Conservation (phyloP, 352 stramenopile species). For the Phytophthora rubi region DNA sequence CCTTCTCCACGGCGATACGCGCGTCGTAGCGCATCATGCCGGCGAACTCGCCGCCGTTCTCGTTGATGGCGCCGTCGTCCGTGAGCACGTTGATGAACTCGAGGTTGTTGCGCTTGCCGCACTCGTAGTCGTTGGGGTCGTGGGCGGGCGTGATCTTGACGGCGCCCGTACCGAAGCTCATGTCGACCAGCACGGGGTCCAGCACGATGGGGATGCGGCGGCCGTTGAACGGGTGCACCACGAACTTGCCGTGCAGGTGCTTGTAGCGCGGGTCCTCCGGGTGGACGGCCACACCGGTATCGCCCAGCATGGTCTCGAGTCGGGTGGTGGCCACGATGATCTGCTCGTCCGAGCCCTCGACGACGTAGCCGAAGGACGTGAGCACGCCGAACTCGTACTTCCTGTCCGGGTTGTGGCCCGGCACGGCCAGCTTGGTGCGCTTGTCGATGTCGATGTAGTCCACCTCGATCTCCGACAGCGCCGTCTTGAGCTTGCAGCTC, state of each 20-base stretch:
- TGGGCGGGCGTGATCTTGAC: conserved; percentile 99
- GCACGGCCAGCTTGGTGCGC: conserved; percentile 95
- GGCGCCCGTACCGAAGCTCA: conserved; percentile 97
- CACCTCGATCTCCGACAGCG: conserved; percentile 97
- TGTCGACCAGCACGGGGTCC: conserved; percentile 97
- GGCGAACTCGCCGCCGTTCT: conserved; percentile 88
- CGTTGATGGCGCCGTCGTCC: conserved; percentile 97
- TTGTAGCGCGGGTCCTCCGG: conserved; percentile 98
- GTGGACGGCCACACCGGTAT: conserved; percentile 98
- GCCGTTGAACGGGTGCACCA: conserved; percentile 98
- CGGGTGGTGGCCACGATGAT: conserved; percentile 94
- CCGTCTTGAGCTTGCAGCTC: conserved; percentile 98
- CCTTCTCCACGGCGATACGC: conserved; percentile 89
- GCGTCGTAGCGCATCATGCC: conserved; percentile 92
- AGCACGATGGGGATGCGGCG: conserved; percentile 97
- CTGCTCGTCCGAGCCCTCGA: conserved; percentile 91
- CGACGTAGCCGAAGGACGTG: conserved; percentile 97
- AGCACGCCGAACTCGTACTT: conserved; percentile 99
- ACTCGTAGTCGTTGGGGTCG: conserved; percentile 99
- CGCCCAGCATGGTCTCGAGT: conserved; percentile 99
- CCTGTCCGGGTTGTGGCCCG: conserved; percentile 94
- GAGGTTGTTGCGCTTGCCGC: conserved; percentile 96
- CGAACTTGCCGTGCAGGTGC: conserved; percentile 98
- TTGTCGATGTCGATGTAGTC: conserved; percentile 99
- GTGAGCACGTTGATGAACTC: conserved; percentile 98